phyloP scores from a whole-genome alignment of 495 filamentous ascomycete genomes.

The Xylaria palmicola region DNA sequence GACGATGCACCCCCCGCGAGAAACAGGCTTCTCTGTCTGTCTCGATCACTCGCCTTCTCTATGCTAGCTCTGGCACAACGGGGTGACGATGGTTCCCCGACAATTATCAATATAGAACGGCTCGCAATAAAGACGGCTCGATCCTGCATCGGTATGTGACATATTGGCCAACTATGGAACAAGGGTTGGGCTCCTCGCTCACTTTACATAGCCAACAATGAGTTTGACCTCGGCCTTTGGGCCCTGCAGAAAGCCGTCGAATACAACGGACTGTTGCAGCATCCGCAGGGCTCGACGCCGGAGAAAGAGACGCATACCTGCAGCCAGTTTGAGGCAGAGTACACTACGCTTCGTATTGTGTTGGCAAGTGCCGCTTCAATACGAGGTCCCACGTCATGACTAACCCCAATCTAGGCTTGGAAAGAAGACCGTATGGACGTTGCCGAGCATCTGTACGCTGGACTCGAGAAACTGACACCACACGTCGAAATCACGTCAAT shows the following conservation, averaged over 20 bases:
- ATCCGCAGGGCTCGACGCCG: slow-evolving; percentile 24
- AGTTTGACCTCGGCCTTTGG: slow-evolving; percentile 56
- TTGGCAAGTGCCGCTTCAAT: slow-evolving; percentile 52
- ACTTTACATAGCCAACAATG: slow-evolving; percentile 42
- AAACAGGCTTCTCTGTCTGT: slow-evolving; percentile 34
- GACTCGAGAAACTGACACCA: slow-evolving; percentile 42
- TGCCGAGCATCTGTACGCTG: slow-evolving; percentile 73
- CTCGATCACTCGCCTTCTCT: slow-evolving; percentile 66
- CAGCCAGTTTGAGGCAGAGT: slow-evolving; percentile 57
- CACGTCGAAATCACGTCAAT: slow-evolving; percentile 46
- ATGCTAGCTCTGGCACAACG: slow-evolving; percentile 63
- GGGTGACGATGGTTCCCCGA: slow-evolving; percentile 22
- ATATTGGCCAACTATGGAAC: slow-evolving; percentile 14
- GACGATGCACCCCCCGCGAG: slow-evolving; percentile 12
- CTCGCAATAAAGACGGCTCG: slow-evolving; percentile 65
- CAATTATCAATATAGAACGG: slow-evolving; percentile 57
- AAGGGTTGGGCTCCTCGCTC: slow-evolving; percentile 11
- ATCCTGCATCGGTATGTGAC: slow-evolving; percentile 60
- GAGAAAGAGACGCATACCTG: slow-evolving; percentile 31
- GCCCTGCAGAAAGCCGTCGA: slow-evolving; percentile 63
- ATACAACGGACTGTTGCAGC: slow-evolving; percentile 58
- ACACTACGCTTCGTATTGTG: slow-evolving; percentile 65
- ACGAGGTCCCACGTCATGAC: slow-evolving; percentile 18
- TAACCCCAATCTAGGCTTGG: slow-evolving; percentile 59
- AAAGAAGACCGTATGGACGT: slow-evolving; percentile 67